Conservation (phyloP, 2,329 filamentous ascomycete species). For the Pyricularia sp. region DNA sequence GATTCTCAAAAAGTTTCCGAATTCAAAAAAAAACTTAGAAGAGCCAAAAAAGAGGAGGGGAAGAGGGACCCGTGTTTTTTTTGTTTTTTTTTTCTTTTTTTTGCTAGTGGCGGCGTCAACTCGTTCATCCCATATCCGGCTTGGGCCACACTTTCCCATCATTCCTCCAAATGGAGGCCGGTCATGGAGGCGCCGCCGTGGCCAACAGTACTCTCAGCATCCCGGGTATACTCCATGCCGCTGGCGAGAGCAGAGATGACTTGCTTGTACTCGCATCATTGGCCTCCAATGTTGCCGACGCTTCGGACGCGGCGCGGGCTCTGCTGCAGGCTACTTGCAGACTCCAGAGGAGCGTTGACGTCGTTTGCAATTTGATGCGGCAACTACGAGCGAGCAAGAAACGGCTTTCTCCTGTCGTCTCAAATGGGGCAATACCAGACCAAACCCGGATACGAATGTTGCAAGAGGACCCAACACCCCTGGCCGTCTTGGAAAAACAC, state of each 20-base stretch:
- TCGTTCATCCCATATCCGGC: not conserved
- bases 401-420: not conserved
- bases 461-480: not conserved
- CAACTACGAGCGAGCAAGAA: not conserved
- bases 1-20: not conserved
- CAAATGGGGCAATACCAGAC: not conserved
- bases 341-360: not conserved
- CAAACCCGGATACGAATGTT: not conserved
- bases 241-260: not conserved
- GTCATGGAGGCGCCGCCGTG: not conserved
- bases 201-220: not conserved
- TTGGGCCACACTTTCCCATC: not conserved
- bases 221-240: not conserved
- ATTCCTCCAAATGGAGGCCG: not conserved
- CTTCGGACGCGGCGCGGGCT: not conserved
- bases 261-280: not conserved
- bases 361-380: not conserved
- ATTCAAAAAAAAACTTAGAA: not conserved
- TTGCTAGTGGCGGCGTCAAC: not conserved
- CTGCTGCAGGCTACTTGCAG: not conserved
- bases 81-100: too few relatives aligned
- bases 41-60: not conserved
- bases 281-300: not conserved
- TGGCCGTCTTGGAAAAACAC: not conserved
- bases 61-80: too few relatives aligned